Conservation (phyloP, 768 basidiomycete genomes). For the Russula vinacea region DNA sequence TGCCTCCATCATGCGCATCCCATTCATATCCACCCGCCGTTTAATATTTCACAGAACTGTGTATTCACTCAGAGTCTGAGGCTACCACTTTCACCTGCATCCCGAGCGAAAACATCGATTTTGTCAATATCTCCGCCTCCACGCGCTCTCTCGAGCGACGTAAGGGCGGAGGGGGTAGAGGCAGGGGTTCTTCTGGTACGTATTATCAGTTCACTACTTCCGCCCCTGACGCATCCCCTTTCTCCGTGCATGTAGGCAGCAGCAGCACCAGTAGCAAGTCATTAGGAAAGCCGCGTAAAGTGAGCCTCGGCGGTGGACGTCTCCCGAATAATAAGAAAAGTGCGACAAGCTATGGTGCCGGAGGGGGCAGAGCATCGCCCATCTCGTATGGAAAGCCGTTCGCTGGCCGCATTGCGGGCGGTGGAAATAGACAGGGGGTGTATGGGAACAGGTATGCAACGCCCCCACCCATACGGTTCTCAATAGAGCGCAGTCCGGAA, state of each 20-base stretch:
- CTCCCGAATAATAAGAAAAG: constrained; percentile 21
- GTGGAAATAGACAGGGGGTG: constrained; percentile 31
- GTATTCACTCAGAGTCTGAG: background rate
- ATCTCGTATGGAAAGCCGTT: constrained; percentile 32
- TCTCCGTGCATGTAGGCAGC: background rate
- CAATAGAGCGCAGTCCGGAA: too few relatives aligned
- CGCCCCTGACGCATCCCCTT: background rate
- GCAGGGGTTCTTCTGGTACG: constrained; percentile 15
- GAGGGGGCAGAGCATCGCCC: constrained; percentile 22
- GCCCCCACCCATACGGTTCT: background rate
- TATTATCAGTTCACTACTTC: background rate
- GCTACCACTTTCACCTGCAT: too few relatives aligned
- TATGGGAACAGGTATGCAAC: constrained; percentile 32
- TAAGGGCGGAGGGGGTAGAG: constrained; percentile 22
- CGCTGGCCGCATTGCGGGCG: constrained; percentile 32
- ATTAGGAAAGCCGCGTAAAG: background rate
- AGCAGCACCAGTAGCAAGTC: constrained; percentile 15
- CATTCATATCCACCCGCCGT: background rate
- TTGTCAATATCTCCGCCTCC: background rate
- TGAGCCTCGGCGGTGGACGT: background rate
- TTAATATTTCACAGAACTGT: background rate
- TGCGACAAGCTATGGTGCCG: constrained; percentile 32
- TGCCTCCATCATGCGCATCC: constrained; percentile 4
- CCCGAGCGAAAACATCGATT: background rate
- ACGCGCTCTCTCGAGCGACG: constrained; percentile 10